Base-by-base conservation (phyloP, 139 green algal species). In the Picochlorum sp. region DNA sequence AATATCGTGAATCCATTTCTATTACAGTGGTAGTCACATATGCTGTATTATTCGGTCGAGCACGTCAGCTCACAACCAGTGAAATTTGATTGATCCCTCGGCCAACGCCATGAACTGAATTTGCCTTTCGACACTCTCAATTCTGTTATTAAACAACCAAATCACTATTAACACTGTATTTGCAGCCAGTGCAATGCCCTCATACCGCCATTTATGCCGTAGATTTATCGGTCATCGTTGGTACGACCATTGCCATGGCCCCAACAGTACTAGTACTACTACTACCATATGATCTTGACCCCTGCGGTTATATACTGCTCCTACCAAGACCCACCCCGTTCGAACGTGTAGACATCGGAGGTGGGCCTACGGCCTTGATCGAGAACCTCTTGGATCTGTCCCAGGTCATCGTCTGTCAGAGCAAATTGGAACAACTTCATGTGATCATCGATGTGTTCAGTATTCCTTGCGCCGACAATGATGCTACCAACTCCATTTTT, bases 401-500 rank as follows among this genome's bases (percentile, higher is more conserved):
- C 69, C 4, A 61, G 56, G 49, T 95, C 88, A 1, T 71, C 71
- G 0, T 59, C 57, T 37, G 86, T 76, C 49, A 95, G 66, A n/a
- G 64, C 14, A 41, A 95, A 87, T 0, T 41, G 61, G 64, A 87
- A 90, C 38, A 92, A 49, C 16, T 10, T 32, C 44, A 62, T 38
- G 57, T 90, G 76, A 55, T 95, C 84, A 30, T 66, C 56, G 20
- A 88, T 63, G 50, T 89, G 83, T 14, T 6, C 50, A n/a, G 80
- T 76, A 67, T 95, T 95, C 21, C 85, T 73, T 4, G 87, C 84
- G 0, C 86, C 87, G 3, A 90, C 54, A 62, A 94, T 89, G 32
- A 90, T 52, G n/a, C 61, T 76, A 6, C 77, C 50, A 26, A 69
- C 65, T 18, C 55, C 56, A 1, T 79, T 78, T 51, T 61, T 66